Conservation (phyloP, 2,329 filamentous ascomycete genomes). For the Colletotrichum brevisporum region DNA sequence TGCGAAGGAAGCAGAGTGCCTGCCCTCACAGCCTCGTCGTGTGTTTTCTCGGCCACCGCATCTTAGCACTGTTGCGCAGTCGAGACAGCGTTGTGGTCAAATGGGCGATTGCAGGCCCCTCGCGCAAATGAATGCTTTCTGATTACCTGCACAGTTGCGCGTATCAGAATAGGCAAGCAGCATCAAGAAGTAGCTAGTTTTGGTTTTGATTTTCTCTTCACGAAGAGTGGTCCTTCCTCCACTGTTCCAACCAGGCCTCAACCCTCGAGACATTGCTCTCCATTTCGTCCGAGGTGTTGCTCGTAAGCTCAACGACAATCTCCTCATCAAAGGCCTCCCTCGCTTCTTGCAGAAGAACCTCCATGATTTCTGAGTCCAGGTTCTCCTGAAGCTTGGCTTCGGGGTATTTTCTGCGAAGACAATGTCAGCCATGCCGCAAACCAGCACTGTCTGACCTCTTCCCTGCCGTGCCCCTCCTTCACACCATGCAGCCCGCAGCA, state of each 20-base stretch:
- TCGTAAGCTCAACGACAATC: conserved; percentile 90
- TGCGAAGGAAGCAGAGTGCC: too few species aligned
- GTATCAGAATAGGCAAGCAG: not conserved
- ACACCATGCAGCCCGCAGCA: too few species aligned
- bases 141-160: not conserved
- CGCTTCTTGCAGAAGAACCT: conserved; percentile 92
- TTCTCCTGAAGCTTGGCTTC: conserved; percentile 96
- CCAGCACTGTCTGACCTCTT: too few species aligned
- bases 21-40: too few species aligned
- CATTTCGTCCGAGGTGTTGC: conserved; percentile 86
- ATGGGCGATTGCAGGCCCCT: too few species aligned
- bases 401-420: conserved; percentile 75
- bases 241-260: conserved; percentile 84
- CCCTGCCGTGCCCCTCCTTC: too few species aligned
- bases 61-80: too few species aligned
- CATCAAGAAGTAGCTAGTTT: not conserved
- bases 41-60: too few species aligned
- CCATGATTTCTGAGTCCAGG: conserved; percentile 97
- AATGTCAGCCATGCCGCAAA: conserved; percentile 36
- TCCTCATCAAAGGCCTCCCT: conserved; percentile 87
- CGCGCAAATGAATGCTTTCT: not conserved
- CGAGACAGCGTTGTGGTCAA: too few species aligned
- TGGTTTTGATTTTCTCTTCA: not conserved
- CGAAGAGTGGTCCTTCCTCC: conserved; percentile 73
- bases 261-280: conserved; percentile 90